Percentiles rank a stretch among this genome's conserved stretches.
Conservation (phyloP, 768 basidiomycete genomes). For the Kwoniella heveanensis region DNA sequence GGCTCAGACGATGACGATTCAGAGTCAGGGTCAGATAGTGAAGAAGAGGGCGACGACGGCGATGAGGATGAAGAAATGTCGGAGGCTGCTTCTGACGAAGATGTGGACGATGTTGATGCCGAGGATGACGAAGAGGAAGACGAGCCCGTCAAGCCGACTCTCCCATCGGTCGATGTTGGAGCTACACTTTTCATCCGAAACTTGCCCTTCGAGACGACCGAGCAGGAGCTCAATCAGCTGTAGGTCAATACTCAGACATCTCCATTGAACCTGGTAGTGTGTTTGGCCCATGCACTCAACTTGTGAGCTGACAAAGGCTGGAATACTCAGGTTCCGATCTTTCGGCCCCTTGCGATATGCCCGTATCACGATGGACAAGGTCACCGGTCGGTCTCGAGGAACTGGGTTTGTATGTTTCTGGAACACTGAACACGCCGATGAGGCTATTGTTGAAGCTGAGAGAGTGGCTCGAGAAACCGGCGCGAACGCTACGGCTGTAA, state of each 20-base stretch:
- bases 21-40: background rate
- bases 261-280: background rate
- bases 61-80: conserved; percentile 48
- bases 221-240: conserved; percentile 86
- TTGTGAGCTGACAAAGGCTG: background rate
- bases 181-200: conserved; percentile 94
- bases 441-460: conserved; percentile 78
- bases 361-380: conserved; percentile 80
- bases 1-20: conserved; percentile 41
- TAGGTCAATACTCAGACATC: conserved; percentile 56
- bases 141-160: conserved; percentile 58
- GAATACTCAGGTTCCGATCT: conserved; percentile 78
- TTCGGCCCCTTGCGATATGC: conserved; percentile 94
- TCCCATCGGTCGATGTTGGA: conserved; percentile 82
- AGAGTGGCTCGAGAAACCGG: conserved; percentile 50
- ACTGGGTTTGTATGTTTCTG: conserved; percentile 98
- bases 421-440: conserved; percentile 86
- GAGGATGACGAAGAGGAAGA: conserved; percentile 62
- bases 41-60: conserved; percentile 27
- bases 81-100: conserved; percentile 39
- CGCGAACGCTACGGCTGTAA: conserved; percentile 51
- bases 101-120: conserved; percentile 57
- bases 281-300: no score
- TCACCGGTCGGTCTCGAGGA: conserved; percentile 82
- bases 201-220: conserved; percentile 85